A percentile compares a stretch with the other conserved stretches of the same genome.
These are phyloP conservation scores for Phytophthora syringae DNA, from an alignment of 352 stramenopile species.

Conservation along the genomic window DNA sequence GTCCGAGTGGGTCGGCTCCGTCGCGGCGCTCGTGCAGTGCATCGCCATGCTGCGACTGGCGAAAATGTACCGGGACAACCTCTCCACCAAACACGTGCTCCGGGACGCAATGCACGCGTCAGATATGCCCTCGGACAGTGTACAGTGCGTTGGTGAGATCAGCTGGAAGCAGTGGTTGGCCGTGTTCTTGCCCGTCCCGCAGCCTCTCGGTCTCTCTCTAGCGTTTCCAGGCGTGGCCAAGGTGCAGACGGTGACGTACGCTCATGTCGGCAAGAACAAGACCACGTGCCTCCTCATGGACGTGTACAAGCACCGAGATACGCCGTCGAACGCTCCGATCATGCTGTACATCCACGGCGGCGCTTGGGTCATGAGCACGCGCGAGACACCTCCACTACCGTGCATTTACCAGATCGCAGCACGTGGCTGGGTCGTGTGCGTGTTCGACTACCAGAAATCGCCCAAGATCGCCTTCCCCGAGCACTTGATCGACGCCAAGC, in stretches of 20 bases:
- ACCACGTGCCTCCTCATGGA: constrained; percentile 75
- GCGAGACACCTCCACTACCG: constrained; percentile 49
- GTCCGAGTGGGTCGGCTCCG: constrained; percentile 52
- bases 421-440: constrained; percentile 73
- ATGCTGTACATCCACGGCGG: constrained; percentile 83
- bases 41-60: constrained; percentile 55
- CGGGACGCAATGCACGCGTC: constrained; percentile 44
- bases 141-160: constrained; percentile 54
- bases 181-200: constrained; percentile 65
- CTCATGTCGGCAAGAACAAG: constrained; percentile 67
- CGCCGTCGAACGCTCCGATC: constrained; percentile 65
- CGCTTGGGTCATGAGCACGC: constrained; percentile 73
- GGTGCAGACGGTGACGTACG: constrained; percentile 63
- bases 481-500: constrained; percentile 76
- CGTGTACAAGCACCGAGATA: constrained; percentile 67
- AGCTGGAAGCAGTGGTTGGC: constrained; percentile 58
- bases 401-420: constrained; percentile 68
- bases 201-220: constrained; percentile 53
- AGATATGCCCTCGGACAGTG: constrained; percentile 35
- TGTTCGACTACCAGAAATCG: constrained; percentile 80
- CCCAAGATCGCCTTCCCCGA: constrained; percentile 71
- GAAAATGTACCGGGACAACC: constrained; percentile 53
- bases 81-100: constrained; percentile 52
- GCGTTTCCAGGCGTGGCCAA: constrained; percentile 60
- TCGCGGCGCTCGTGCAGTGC: constrained; percentile 53